Conservation (phyloP, 2,329 filamentous ascomycete genomes). For the Sclerotiophoma versabilis region DNA sequence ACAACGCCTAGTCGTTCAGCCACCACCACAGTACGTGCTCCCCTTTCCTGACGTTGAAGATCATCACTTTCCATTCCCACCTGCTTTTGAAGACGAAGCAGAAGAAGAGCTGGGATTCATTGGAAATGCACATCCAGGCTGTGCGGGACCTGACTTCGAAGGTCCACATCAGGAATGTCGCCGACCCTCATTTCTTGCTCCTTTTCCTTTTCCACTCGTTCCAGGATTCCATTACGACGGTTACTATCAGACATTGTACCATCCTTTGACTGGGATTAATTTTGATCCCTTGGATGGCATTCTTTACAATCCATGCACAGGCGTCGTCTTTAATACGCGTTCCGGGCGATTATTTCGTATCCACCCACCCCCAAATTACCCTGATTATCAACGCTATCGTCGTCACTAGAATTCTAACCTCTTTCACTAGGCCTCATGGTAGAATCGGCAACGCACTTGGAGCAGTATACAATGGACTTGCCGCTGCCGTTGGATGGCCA, state of each 20-base stretch:
- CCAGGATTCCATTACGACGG: neutral
- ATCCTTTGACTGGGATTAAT: neutral
- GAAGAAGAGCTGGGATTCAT: neutral
- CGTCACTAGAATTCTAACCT: neutral
- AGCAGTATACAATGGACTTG: conserved; percentile 2
- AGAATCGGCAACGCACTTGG: neutral
- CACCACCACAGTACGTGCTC: conserved; percentile 3
- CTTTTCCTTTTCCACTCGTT: neutral
- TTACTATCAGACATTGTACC: neutral
- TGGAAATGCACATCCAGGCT: neutral
- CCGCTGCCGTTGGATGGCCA: neutral
- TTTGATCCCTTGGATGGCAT: neutral
- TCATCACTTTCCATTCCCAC: neutral
- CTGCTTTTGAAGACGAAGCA: neutral
- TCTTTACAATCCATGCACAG: neutral
- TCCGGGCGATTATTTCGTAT: neutral
- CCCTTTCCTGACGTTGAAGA: neutral
- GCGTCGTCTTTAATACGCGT: neutral
- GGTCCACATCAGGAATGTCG: neutral
- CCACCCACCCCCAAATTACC: neutral
- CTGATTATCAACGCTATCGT: neutral
- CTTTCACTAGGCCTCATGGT: neutral
- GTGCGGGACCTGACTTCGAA: neutral
- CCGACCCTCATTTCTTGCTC: neutral
- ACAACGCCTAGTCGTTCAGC: neutral